Evolutionary conservation across 345 rosid species (phyloP).

Genomic region (Linum lewisii): DNA sequence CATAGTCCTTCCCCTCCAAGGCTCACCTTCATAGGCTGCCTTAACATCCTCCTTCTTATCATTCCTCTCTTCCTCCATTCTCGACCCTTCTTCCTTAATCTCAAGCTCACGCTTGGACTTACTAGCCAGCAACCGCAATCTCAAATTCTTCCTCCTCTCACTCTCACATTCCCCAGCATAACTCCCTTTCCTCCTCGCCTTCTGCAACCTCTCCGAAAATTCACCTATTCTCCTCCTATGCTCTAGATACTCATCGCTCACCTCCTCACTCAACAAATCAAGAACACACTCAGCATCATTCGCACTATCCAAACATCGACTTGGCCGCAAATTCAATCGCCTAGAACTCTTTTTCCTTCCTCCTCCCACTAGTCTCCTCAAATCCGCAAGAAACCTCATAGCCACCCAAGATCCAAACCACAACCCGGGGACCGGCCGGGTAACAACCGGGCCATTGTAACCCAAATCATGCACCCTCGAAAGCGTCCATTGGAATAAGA

Average conservation of each 20-base stretch:
- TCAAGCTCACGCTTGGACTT: constrained; percentile 22
- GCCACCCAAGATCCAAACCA: constrained; percentile 25
- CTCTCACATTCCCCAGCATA: constrained; percentile 20
- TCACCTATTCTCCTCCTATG: constrained; percentile 24
- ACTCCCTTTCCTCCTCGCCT: constrained; percentile 25
- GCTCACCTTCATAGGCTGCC: constrained; percentile 18
- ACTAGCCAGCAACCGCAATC: constrained; percentile 22
- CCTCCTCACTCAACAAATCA: constrained; percentile 68
- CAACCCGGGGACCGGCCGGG: constrained; percentile 24
- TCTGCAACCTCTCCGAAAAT: constrained; percentile 30
- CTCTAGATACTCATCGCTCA: constrained; percentile 30
- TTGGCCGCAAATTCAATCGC: constrained; percentile 2
- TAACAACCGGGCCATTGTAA: constrained; percentile 16
- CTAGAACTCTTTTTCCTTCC: constrained; percentile 12
- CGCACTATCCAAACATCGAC: constrained; percentile 27
- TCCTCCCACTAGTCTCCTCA: constrained; percentile 23
- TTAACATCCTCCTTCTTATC: constrained; percentile 16
- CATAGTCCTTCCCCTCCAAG: constrained; percentile 27
- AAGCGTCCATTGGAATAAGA: constrained; percentile 56
- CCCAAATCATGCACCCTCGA: constrained; percentile 41
- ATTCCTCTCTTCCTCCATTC: constrained; percentile 10
- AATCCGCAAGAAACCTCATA: constrained; percentile 37
- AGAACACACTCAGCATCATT: constrained; percentile 62
- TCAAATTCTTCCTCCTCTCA: constrained; percentile 26
- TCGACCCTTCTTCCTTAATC: constrained; percentile 19